phyloP scores from a whole-genome alignment of 2,329 filamentous ascomycete genomes.

The Chaetomiaceae sp. region DNA sequence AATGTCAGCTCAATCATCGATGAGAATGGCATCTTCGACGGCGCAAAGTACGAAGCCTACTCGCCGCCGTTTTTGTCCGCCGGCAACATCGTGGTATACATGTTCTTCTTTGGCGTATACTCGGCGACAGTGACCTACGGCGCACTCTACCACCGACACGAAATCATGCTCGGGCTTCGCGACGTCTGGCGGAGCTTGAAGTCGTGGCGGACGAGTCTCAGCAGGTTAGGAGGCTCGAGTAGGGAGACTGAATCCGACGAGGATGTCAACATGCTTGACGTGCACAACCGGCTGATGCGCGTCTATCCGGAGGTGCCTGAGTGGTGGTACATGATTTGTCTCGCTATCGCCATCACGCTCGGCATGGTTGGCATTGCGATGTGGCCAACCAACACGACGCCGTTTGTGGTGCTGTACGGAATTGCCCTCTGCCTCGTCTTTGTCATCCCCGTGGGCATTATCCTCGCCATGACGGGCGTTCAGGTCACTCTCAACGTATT shows the following conservation, averaged over 20 bases:
- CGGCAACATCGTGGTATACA: constrained; percentile 34
- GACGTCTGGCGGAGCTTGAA: constrained; percentile 33
- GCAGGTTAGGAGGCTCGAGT: not conserved
- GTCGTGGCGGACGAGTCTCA: constrained; percentile 1
- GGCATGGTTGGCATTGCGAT: constrained; percentile 34
- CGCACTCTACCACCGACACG: constrained; percentile 37
- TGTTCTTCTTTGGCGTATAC: constrained; percentile 41
- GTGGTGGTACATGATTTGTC: constrained; percentile 42
- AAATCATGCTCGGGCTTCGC: constrained; percentile 36
- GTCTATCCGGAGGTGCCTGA: constrained; percentile 43
- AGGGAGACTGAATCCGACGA: not conserved
- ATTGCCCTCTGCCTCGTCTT: constrained; percentile 43
- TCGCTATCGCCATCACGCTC: constrained; percentile 31
- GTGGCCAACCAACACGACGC: constrained; percentile 44
- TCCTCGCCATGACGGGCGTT: constrained; percentile 42
- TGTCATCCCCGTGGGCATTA: constrained; percentile 43
- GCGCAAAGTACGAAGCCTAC: constrained; percentile 37
- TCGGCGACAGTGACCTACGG: constrained; percentile 39
- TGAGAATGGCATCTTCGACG: constrained; percentile 33
- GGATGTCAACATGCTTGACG: constrained; percentile 30
- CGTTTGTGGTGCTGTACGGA: constrained; percentile 49
- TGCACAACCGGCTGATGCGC: constrained; percentile 46
- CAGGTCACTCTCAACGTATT: constrained; percentile 26
- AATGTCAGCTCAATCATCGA: constrained; percentile 33
- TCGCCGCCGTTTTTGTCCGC: constrained; percentile 41